Evolutionary conservation across 305 asterid species (phyloP).

Genomic region (Solanum hybrid): DNA sequence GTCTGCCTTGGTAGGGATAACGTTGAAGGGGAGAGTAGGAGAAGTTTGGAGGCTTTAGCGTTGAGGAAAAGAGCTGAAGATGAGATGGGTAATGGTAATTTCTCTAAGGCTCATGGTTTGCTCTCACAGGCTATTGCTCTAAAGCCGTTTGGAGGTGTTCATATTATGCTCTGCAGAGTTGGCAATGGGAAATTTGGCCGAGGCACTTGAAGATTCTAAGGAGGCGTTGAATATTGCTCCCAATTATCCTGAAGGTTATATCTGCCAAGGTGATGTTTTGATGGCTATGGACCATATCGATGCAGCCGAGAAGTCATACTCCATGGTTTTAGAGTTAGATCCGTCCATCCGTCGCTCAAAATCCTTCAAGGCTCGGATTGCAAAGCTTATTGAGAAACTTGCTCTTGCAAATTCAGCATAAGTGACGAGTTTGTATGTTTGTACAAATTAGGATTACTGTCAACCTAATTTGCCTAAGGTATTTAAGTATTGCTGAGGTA

Average conservation of each 20-base stretch:
- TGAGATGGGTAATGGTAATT: slow-evolving; percentile 40
- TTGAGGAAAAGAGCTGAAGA: slow-evolving; percentile 77
- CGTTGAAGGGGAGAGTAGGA: slow-evolving; percentile 14
- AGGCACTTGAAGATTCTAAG: too few species aligned
- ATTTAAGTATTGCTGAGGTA: neutral
- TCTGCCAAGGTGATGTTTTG: too few species aligned
- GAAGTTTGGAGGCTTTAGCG: slow-evolving; percentile 69
- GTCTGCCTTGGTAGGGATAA: slow-evolving; percentile 28
- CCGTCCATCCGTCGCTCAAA: too few species aligned
- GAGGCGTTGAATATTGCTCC: too few species aligned
- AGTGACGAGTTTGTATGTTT: neutral
- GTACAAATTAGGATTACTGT: neutral
- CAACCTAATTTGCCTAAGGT: neutral
- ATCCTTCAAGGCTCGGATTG: slow-evolving; percentile 48
- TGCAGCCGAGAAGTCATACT: too few species aligned
- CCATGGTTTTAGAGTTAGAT: too few species aligned
- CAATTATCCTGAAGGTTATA: too few species aligned
- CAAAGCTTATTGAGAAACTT: slow-evolving; percentile 51
- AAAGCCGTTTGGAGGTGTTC: too few species aligned
- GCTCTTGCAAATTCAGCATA: slow-evolving; percentile 19
- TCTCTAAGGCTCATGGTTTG: slow-evolving; percentile 23
- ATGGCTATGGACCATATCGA: too few species aligned
- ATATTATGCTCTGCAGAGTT: too few species aligned
- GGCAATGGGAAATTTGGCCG: too few species aligned
- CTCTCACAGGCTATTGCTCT: too few species aligned